Conservation (phyloP, 208 protist genomes). For the Acanthamoeba comandoni region DNA sequence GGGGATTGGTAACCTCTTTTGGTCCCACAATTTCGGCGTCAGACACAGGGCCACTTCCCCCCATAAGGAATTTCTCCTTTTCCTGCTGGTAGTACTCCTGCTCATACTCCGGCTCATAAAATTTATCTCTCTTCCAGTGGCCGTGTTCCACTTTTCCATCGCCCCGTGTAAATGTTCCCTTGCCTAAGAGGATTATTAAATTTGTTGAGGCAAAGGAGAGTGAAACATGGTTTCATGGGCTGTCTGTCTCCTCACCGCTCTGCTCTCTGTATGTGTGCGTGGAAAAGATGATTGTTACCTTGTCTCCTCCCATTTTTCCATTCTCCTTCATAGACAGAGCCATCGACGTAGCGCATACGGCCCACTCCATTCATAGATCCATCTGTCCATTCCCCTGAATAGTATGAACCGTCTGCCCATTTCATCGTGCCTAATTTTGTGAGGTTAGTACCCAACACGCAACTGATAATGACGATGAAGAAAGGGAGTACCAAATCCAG, state of each 20-base stretch:
- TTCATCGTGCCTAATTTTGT: constrained; percentile 29
- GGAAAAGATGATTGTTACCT: background rate
- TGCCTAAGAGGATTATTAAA: too few relatives aligned
- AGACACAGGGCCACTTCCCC: too few relatives aligned
- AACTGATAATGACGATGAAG: too few relatives aligned
- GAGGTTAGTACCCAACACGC: too few relatives aligned
- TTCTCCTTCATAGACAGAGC: constrained; percentile 23
- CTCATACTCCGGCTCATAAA: constrained; percentile 13
- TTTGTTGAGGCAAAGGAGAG: too few relatives aligned
- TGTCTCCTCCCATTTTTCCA: constrained; percentile 21
- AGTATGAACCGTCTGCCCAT: background rate
- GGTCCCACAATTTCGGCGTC: too few relatives aligned
- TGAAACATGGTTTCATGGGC: too few relatives aligned
- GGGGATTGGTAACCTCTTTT: too few relatives aligned
- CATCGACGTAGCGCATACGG: constrained; percentile 5
- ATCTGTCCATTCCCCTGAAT: constrained; percentile 52
- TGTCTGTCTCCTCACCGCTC: too few relatives aligned
- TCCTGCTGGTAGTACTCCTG: background rate
- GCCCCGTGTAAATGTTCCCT: background rate
- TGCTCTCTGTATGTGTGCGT: too few relatives aligned
- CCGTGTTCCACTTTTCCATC: constrained; percentile 21
- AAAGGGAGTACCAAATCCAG: background rate
- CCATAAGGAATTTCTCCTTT: background rate
- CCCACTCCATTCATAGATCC: constrained; percentile 4
- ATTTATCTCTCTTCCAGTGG: constrained; percentile 37